These are phyloP conservation scores for Silene coronaria DNA, from an alignment of 179 eudicot genomes.

Conservation along the genomic window DNA sequence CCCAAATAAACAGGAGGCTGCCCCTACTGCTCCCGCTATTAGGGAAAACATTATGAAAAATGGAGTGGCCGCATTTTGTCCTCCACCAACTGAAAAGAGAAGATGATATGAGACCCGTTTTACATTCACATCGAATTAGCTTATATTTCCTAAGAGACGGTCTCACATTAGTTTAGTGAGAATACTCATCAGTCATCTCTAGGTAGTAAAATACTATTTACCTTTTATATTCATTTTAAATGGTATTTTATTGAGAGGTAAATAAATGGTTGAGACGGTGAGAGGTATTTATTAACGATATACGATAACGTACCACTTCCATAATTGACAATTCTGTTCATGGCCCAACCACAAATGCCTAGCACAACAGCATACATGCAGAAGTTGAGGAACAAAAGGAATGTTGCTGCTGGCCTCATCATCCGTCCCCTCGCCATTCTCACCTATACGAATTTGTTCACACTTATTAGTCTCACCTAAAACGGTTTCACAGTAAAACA, in stretches of 20 bases:
- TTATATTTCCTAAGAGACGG: no score
- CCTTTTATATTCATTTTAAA: no score
- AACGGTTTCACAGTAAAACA: no score
- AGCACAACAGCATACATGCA: conserved; percentile 67
- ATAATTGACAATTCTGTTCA: conserved; percentile 56
- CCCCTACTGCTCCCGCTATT: conserved; percentile 38
- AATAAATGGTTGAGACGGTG: not conserved
- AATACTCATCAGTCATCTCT: no score
- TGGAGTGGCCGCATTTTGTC: conserved; percentile 32
- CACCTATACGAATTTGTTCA: not conserved
- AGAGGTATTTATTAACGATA: no score
- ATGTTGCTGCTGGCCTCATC: conserved; percentile 49
- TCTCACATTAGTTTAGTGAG: no score
- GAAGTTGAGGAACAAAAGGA: conserved; percentile 68
- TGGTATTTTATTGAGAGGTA: not conserved
- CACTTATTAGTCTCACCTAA: no score
- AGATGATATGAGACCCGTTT: not conserved
- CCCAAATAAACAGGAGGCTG: conserved; percentile 34
- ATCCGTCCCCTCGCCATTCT: conserved; percentile 48
- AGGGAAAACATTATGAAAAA: conserved; percentile 27
- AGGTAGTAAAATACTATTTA: no score
- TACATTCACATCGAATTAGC: no score
- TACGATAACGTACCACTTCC: conserved; percentile 32
- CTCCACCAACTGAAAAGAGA: conserved; percentile 13
- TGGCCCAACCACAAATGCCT: conserved; percentile 71